Evolutionary conservation across 2,329 filamentous ascomycete species (phyloP), one percentile per base, ranked within the genome.

Genomic region (Colletotrichum navitas): DNA sequence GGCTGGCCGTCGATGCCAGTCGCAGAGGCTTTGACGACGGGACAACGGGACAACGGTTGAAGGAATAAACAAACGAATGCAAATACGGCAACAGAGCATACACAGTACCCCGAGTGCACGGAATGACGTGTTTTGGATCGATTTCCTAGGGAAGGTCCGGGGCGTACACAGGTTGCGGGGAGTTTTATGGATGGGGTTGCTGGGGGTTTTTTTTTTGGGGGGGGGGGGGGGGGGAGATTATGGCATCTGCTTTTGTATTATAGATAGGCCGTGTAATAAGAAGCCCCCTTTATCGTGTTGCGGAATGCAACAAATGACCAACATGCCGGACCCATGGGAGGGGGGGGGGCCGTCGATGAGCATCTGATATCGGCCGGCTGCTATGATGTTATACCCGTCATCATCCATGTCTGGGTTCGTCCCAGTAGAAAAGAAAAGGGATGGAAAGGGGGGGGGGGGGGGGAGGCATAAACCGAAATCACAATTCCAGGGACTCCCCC

Each of bases 281-380:
- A 45, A 45, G 5, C 16, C 41, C 41, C 32, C 8, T 47, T 45
- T 6, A 18, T 45, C 12, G 16, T 36, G 18, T 61, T 29, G 12
- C 18, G n/a, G 52, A n/a, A 24, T 14, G 18, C n/a, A 61, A n/a
- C 11, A 26, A 26, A 34, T 49, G 58, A 61, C 58, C 34, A 47
- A 29, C 29, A 61, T 34, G 21, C 32, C 18, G 7, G 14, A 16
- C 2, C 29, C 26, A 16, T n/a, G 14, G 16, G 16, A 21, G 2
- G n/a, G n/a, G n/a, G n/a, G n/a, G n/a, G n/a, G n/a, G n/a, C n/a
- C 7, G 26, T 16, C 18, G 41, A 36, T 14, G 29, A 36, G 8
- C 41, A 36, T 34, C 32, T 61, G 21, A 49, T 61, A 61, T 61
- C 26, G 18, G n/a, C n/a, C n/a, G n/a, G n/a, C n/a, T n/a, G n/a